A percentile compares a stretch with the other conserved stretches of the same genome.
phyloP scores from a whole-genome alignment of 495 filamentous ascomycete genomes.

The Lasiosphaeria hispida region DNA sequence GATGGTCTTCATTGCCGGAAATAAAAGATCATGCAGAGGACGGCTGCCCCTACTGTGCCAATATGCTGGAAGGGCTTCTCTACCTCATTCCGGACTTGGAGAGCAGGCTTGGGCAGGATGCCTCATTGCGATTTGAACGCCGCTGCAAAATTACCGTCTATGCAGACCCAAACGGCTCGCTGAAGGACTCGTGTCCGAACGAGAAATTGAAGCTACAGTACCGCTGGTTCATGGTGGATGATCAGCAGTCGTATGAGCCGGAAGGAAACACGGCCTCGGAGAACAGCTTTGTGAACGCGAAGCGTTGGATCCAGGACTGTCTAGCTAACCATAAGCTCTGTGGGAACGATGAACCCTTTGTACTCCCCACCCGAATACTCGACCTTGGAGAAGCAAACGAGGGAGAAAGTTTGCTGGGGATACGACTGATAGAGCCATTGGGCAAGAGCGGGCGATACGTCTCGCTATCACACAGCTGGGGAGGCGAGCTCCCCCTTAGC shows the following conservation, averaged over 20 bases:
- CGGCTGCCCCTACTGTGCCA: conserved; percentile 8
- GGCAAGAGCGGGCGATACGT: not conserved
- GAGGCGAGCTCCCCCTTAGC: conserved; percentile 4
- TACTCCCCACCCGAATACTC: conserved; percentile 11
- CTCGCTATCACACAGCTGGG: conserved; percentile 21
- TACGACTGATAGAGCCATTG: not conserved
- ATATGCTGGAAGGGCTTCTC: conserved; percentile 2
- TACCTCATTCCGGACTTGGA: conserved; percentile 4
- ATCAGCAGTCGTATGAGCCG: not conserved
- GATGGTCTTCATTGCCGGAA: conserved; percentile 1
- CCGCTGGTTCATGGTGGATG: conserved; percentile 1
- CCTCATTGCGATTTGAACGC: not conserved
- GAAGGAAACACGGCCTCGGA: not conserved
- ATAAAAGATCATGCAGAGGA: conserved; percentile 1
- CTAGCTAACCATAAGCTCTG: conserved; percentile 2
- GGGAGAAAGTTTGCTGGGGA: not conserved
- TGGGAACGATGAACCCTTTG: not conserved
- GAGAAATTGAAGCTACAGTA: not conserved
- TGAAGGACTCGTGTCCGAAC: not conserved
- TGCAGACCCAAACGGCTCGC: conserved; percentile 7
- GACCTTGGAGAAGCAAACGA: conserved; percentile 5
- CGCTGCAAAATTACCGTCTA: not conserved
- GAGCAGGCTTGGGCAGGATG: not conserved
- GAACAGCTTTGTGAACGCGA: not conserved
- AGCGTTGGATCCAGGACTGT: conserved; percentile 11